A percentile compares a stretch with the other conserved stretches of the same genome.
Evolutionary conservation across 1,139 yeast genomes (phyloP).

Genomic region (Lodderomyces metapsilosis): DNA sequence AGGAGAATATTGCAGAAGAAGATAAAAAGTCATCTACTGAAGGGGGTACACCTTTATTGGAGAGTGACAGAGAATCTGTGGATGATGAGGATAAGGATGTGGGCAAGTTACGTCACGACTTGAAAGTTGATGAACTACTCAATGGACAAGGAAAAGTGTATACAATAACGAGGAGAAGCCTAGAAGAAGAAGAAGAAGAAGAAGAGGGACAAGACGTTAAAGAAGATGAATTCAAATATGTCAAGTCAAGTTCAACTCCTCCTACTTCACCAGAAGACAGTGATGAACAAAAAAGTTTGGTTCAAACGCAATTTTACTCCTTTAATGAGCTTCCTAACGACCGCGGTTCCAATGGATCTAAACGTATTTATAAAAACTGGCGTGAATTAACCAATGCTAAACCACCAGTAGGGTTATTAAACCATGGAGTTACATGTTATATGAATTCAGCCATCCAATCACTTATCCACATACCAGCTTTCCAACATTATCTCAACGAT

Average conservation of each 20-base stretch:
- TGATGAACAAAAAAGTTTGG: background rate
- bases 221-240: conserved; percentile 13
- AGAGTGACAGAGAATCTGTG: conserved; percentile 25
- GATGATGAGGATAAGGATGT: conserved; percentile 29
- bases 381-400: conserved; percentile 31
- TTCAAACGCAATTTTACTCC: conserved; percentile 34
- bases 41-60: background rate
- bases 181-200: conserved; percentile 27
- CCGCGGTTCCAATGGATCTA: conserved; percentile 58
- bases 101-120: conserved; percentile 31
- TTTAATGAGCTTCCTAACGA: conserved; percentile 53
- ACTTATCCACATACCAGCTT: conserved; percentile 84
- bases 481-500: conserved; percentile 78
- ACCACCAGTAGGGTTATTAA: conserved; percentile 74
- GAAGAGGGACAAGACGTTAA: conserved; percentile 16
- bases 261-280: conserved; percentile 47
- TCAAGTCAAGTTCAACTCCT: conserved; percentile 28
- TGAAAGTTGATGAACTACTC: conserved; percentile 30
- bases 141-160: conserved; percentile 6
- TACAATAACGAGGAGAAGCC: conserved; percentile 1
- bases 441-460: conserved; percentile 95
- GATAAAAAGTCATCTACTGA: conserved; percentile 10
- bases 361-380: conserved; percentile 63
- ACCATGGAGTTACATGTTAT: conserved; percentile 95
- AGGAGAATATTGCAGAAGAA: conserved; percentile 17